Evolutionary conservation across 2,329 filamentous ascomycete genomes (phyloP).

Genomic region (Cercospora beticola): DNA sequence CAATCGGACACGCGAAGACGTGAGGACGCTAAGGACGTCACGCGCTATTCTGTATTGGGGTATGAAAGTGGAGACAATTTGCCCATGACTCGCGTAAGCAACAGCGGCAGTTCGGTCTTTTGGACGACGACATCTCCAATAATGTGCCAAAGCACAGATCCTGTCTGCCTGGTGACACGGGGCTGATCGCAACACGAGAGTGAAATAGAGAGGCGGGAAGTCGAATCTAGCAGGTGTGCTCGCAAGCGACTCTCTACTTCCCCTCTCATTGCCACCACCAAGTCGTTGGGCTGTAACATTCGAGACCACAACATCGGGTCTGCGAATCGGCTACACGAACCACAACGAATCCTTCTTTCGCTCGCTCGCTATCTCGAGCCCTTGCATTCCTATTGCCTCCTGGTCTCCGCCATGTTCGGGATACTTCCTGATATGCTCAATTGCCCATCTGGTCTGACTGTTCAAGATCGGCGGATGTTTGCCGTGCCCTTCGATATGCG

Average conservation of each 20-base stretch:
- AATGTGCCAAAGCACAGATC: neutral
- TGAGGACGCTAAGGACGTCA: neutral
- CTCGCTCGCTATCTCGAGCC: neutral
- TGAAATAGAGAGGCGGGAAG: neutral
- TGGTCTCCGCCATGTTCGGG: conserved; percentile 12
- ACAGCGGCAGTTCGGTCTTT: neutral
- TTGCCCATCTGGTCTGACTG: conserved; percentile 24
- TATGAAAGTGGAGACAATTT: neutral
- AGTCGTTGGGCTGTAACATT: neutral
- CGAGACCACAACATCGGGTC: neutral
- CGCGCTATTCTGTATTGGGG: neutral
- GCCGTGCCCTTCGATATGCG: conserved; percentile 39
- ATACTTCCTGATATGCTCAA: conserved; percentile 28
- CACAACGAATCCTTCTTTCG: conserved; percentile 6
- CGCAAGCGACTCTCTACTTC: neutral
- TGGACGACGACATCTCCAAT: neutral
- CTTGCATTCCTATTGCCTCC: neutral
- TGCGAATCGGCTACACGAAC: conserved; percentile 5
- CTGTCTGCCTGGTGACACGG: neutral
- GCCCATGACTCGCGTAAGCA: neutral
- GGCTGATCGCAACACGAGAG: too few relatives aligned
- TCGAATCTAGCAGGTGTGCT: neutral
- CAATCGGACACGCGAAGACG: conserved; percentile 1
- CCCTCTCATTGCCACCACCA: neutral
- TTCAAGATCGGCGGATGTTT: conserved; percentile 24